Percentiles rank a stretch among this genome's conserved stretches.
Evolutionary conservation across 257 asterid genomes (phyloP).

Genomic region (Parsonsia alboflavescens): DNA sequence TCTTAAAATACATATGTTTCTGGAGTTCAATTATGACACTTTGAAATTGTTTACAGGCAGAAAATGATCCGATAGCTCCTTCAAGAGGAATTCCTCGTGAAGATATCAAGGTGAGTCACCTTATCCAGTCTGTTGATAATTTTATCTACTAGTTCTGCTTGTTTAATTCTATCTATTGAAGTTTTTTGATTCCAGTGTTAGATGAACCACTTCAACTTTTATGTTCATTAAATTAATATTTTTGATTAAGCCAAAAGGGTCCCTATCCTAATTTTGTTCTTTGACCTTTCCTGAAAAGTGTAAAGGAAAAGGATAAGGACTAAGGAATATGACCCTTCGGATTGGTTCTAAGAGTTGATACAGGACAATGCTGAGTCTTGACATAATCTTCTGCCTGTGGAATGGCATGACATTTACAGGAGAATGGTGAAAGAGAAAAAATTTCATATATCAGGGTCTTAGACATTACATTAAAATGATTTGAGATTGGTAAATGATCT

Average conservation of each 20-base stretch:
- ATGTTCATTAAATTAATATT: background rate
- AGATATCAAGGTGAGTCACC: constrained; percentile 57
- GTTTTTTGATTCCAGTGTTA: background rate
- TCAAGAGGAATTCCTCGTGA: constrained; percentile 89
- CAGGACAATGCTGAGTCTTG: background rate
- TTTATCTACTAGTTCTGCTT: background rate
- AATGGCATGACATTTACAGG: background rate
- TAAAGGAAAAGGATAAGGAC: background rate
- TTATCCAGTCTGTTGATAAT: constrained; percentile 8
- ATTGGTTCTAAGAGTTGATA: background rate
- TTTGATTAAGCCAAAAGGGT: background rate
- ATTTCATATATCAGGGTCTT: background rate
- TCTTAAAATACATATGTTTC: background rate
- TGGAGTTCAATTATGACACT: constrained; percentile 4
- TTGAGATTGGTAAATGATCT: background rate
- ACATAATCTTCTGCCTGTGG: constrained; percentile 1
- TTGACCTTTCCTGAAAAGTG: no score
- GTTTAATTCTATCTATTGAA: background rate
- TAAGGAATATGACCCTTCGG: background rate
- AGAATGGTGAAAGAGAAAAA: background rate
- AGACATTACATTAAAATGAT: no score
- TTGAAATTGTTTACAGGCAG: constrained; percentile 60
- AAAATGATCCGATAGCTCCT: constrained; percentile 96
- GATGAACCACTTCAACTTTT: background rate
- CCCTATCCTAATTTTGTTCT: background rate